phyloP scores from a whole-genome alignment of 768 basidiomycete genomes.

The Psilocybe azurescens region DNA sequence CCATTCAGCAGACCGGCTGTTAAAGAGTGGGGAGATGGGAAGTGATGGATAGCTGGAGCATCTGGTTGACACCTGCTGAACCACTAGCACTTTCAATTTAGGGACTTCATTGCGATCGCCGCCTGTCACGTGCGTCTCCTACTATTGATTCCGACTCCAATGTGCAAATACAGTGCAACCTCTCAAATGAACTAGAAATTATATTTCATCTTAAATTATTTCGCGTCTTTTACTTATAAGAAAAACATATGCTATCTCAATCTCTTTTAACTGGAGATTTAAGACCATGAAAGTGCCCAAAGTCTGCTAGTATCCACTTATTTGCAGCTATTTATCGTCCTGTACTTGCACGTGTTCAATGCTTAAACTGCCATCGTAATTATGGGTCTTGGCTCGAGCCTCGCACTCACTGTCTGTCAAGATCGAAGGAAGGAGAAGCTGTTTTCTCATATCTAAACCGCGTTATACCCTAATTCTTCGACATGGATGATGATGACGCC shows the following conservation, averaged over 20 bases:
- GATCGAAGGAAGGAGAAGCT: not conserved
- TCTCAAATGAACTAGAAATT: not conserved
- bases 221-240: not conserved
- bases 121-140: not conserved
- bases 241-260: not conserved
- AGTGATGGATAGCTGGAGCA: slow-evolving; percentile 10
- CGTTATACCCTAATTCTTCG: slow-evolving; percentile 9
- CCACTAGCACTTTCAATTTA: not conserved
- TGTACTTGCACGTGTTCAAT: too few relatives aligned
- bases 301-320: too few relatives aligned
- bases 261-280: too few relatives aligned
- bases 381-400: not conserved
- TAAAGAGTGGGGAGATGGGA: slow-evolving; percentile 8
- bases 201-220: not conserved
- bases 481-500: slow-evolving; percentile 93
- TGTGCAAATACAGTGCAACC: not conserved
- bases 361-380: not conserved
- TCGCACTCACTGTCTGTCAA: not conserved
- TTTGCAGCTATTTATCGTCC: too few relatives aligned
- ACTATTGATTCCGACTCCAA: not conserved
- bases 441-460: not conserved
- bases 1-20: slow-evolving; percentile 28
- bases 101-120: not conserved
- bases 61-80: not conserved
- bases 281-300: too few relatives aligned